phyloP scores from a whole-genome alignment of 2,329 filamentous ascomycete genomes.

The Neopestalotiopsis sp. region DNA sequence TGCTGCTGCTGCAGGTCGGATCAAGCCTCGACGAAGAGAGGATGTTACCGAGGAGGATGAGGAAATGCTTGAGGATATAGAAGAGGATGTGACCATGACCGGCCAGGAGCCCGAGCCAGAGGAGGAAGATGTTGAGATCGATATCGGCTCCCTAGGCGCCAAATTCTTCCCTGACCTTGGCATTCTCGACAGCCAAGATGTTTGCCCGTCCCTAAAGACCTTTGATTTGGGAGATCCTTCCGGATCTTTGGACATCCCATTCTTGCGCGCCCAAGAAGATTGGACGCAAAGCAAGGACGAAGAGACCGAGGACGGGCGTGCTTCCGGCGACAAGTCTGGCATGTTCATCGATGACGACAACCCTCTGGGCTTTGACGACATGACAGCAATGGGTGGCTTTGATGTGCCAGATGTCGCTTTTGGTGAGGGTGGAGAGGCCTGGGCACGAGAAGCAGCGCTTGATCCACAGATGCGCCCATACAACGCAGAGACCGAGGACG shows the following conservation, averaged over 20 bases:
- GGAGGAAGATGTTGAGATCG: conserved; percentile 73
- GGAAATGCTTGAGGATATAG: conserved; percentile 43
- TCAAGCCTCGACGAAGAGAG: conserved; percentile 42
- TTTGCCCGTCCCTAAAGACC: conserved; percentile 92
- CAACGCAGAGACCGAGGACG: conserved; percentile 62
- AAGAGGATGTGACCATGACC: conserved; percentile 41
- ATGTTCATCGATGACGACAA: conserved; percentile 89
- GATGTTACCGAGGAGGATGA: conserved; percentile 42
- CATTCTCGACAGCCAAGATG: conserved; percentile 81
- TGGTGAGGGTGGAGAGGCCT: conserved; percentile 93
- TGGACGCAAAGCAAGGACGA: conserved; percentile 75
- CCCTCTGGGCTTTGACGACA: conserved; percentile 80
- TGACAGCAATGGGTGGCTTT: conserved; percentile 73
- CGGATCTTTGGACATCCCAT: conserved; percentile 86
- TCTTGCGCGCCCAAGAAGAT: conserved; percentile 87
- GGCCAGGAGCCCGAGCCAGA: conserved; percentile 49
- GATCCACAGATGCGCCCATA: conserved; percentile 87
- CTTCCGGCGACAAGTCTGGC: conserved; percentile 72
- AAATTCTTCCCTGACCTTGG: conserved; percentile 87
- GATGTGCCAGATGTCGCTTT: conserved; percentile 80
- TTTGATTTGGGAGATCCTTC: conserved; percentile 90
- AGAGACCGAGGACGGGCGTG: conserved; percentile 56
- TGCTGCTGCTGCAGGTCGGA: conserved; percentile 45
- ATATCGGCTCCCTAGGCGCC: conserved; percentile 73
- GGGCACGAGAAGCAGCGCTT: conserved; percentile 87